These are phyloP conservation scores for Cryphonectria japonica DNA, from an alignment of 2,329 filamentous ascomycete genomes.

Conservation along the genomic window DNA sequence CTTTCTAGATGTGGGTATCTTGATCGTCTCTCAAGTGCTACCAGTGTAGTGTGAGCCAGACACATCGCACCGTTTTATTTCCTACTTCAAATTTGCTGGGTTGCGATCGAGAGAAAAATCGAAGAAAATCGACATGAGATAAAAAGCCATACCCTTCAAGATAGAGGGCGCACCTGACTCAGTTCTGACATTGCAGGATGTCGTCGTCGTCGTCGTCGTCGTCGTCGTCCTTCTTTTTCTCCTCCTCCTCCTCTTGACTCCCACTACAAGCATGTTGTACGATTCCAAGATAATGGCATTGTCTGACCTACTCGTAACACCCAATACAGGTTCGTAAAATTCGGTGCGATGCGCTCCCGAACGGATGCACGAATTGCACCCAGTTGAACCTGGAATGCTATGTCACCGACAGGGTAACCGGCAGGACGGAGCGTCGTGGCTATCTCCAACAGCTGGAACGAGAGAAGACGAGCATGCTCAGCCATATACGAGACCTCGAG, in stretches of 20 bases:
- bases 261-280: background rate
- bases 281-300: background rate
- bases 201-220: too few species aligned
- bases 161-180: too few species aligned
- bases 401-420: slow-evolving; percentile 86
- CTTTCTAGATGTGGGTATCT: background rate
- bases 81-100: too few species aligned
- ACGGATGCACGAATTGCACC: slow-evolving; percentile 81
- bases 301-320: background rate
- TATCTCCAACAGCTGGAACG: slow-evolving; percentile 78
- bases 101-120: background rate
- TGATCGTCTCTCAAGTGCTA: background rate
- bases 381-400: slow-evolving; percentile 77
- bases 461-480: slow-evolving; percentile 69
- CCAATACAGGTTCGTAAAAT: slow-evolving; percentile 75
- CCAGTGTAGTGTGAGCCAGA: background rate
- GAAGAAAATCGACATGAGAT: background rate
- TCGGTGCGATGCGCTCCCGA: slow-evolving; percentile 78
- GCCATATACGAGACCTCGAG: slow-evolving; percentile 70
- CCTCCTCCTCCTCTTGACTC: background rate
- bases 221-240: too few species aligned
- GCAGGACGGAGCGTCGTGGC: slow-evolving; percentile 76
- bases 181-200: too few species aligned
- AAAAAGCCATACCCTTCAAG: background rate
- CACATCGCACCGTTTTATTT: background rate